Conservation (phyloP, 441 rosid genomes). For the Brassica balearica region DNA sequence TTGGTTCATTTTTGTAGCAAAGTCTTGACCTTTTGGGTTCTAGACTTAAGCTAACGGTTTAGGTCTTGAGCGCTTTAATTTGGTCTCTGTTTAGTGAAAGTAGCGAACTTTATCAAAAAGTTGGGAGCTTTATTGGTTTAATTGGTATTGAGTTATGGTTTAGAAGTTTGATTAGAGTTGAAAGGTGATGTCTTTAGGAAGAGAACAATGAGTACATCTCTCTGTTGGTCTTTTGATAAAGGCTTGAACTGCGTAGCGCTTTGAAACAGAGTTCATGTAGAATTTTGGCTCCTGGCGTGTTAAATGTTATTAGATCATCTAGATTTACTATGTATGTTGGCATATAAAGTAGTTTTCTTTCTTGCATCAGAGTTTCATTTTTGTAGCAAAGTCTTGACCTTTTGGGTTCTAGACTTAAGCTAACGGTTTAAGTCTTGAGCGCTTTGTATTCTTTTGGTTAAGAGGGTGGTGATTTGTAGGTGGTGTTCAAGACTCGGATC, state of each 20-base stretch:
- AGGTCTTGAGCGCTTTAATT: no score
- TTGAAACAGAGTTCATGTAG: no score
- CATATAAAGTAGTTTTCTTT: slow-evolving; percentile 1
- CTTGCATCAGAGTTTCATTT: slow-evolving; percentile 8
- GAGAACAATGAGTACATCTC: neutral
- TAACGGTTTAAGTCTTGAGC: neutral
- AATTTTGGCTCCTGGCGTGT: no score
- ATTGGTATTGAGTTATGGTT: slow-evolving; percentile 4
- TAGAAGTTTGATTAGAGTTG: slow-evolving; percentile 17
- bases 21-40: slow-evolving; percentile 13
- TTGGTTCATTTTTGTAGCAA: slow-evolving; percentile 3
- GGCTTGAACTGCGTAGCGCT: no score
- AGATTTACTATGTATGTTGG: neutral
- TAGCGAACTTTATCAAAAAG: neutral
- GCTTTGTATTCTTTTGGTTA: neutral
- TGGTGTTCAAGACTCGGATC: slow-evolving; percentile 81
- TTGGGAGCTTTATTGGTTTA: slow-evolving; percentile 16
- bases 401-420: slow-evolving; percentile 3
- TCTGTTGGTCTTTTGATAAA: neutral
- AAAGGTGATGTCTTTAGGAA: neutral
- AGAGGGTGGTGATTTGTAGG: slow-evolving; percentile 51
- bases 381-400: slow-evolving; percentile 5
- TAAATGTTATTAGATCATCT: no score
- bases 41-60: neutral
- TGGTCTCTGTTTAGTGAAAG: slow-evolving; percentile 14